Percentiles rank a stretch among this genome's conserved stretches.
phyloP scores from a whole-genome alignment of 2,329 filamentous ascomycete species.

The Fusarium transvaalense region DNA sequence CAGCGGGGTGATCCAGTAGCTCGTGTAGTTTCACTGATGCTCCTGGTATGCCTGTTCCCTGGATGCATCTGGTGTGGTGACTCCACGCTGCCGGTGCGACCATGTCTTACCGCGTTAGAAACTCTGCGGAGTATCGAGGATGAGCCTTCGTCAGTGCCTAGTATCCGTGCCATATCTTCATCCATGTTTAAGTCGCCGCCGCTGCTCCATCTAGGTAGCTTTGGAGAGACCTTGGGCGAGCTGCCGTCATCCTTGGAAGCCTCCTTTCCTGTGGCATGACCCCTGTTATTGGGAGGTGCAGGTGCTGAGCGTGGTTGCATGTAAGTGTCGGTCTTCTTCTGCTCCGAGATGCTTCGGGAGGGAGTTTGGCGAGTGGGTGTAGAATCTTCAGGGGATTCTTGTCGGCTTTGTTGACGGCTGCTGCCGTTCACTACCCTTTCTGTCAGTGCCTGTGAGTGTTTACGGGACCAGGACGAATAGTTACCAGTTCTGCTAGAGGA shows the following conservation, averaged over 20 bases:
- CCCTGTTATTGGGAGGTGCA: slow-evolving; percentile 58
- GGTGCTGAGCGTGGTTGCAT: slow-evolving; percentile 70
- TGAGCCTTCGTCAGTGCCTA: slow-evolving; percentile 80
- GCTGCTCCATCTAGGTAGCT: slow-evolving; percentile 79
- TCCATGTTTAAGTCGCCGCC: slow-evolving; percentile 94
- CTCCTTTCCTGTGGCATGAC: slow-evolving; percentile 60
- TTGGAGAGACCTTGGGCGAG: slow-evolving; percentile 70
- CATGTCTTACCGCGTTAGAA: slow-evolving; percentile 94
- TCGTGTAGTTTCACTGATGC: slow-evolving; percentile 76
- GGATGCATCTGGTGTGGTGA: slow-evolving; percentile 58
- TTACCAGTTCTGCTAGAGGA: slow-evolving; percentile 60
- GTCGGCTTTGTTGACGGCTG: slow-evolving; percentile 36
- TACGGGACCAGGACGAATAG: slow-evolving; percentile 30
- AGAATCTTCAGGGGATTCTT: slow-evolving; percentile 44
- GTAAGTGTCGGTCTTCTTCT: slow-evolving; percentile 62
- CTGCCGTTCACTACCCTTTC: slow-evolving; percentile 47
- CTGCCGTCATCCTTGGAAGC: slow-evolving; percentile 57
- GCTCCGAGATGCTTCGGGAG: slow-evolving; percentile 41
- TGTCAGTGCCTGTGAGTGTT: slow-evolving; percentile 24
- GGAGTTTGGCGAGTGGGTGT: slow-evolving; percentile 41
- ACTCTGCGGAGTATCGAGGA: slow-evolving; percentile 88
- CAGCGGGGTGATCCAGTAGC: slow-evolving; percentile 74
- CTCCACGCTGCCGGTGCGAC: slow-evolving; percentile 85
- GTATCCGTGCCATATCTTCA: slow-evolving; percentile 91
- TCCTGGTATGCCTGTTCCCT: slow-evolving; percentile 67